phyloP scores from a whole-genome alignment of 2,329 filamentous ascomycete genomes.

The Leptosphaerulina australis region DNA sequence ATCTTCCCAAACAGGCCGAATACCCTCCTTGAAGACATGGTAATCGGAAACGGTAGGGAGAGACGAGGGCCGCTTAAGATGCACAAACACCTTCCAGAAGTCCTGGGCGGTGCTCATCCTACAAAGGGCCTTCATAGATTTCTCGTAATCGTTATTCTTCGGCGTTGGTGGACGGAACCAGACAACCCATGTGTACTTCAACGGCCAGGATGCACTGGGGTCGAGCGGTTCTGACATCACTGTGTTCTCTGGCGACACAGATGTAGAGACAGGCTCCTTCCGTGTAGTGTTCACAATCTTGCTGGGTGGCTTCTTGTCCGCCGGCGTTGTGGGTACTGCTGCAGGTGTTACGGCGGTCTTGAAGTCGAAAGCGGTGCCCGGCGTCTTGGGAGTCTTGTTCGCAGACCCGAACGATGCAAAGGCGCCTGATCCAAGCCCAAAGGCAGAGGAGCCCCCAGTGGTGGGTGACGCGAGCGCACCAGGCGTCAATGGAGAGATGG shows the following conservation, averaged over 20 bases:
- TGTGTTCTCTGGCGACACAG: conserved; percentile 36
- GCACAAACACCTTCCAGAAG: conserved; percentile 87
- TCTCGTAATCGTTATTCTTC: conserved; percentile 98
- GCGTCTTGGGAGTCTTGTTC: conserved; percentile 84
- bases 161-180: conserved; percentile 97
- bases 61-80: conserved; percentile 85
- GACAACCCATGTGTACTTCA: conserved; percentile 91
- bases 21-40: conserved; percentile 95
- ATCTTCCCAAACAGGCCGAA: conserved; percentile 97
- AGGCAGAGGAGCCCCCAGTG: conserved; percentile 80
- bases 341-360: conserved; percentile 60
- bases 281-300: conserved; percentile 44
- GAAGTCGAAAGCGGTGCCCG: conserved; percentile 79
- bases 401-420: conserved; percentile 91
- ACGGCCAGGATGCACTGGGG: conserved; percentile 52
- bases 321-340: conserved; percentile 60
- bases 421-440: conserved; percentile 90
- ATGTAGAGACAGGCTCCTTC: conserved; percentile 41
- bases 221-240: conserved; percentile 52
- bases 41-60: conserved; percentile 95
- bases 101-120: conserved; percentile 82
- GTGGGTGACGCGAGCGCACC: conserved; percentile 74
- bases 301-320: conserved; percentile 63
- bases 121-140: conserved; percentile 88
- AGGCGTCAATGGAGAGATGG: conserved; percentile 71